Evolutionary conservation across 768 basidiomycete species (phyloP), one percentile per base, ranked within the genome.

Genomic region (Lactarius akahatsu): DNA sequence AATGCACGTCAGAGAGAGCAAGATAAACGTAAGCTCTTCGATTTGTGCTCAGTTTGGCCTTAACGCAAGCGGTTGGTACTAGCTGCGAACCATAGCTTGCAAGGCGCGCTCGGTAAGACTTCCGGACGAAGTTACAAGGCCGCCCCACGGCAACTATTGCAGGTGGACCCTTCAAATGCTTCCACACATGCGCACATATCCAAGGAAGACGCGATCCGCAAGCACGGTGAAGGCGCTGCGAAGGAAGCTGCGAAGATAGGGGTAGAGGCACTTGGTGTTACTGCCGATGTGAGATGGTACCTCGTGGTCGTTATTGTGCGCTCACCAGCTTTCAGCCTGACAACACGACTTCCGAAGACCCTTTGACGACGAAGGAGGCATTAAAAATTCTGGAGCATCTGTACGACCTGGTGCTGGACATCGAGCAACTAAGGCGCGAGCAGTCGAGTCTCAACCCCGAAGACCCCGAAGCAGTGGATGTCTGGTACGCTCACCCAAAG

Each of bases 91-190:
- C 72, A 88, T 23, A 92, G 86, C 74, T 82, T 96, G 16, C 88
- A 97, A 79, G 96, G 96, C 63, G 97, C 95, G 9, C 83, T 99
- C 4, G 97, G 97, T 9, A 95, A 90, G 77, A 96, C 96, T 1
- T 93, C 95, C 41, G 91, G 94, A 30, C 82, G 96, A 63, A 96
- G 94, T 67, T 92, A 95, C 74, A 95, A 94, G 72, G 94, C 95
- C 36, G 96, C 96, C n/a, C 97, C 97, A 16, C 86, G 96, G 50
- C 96, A 97, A 67, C 86, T 98, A 30, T 83, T 99, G 4, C 94
- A 98, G 75, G 94, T 98, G 10, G 90, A 92, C 65, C 73, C 86
- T 58, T 70, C 77, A 59, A 81, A 52, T 59, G 82, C 68, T 73
- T 81, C 69, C 73, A 81, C 73, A 68, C 85, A 78, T 59, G 77